phyloP scores from a whole-genome alignment of 495 filamentous ascomycete genomes.

The Tuber indicum region DNA sequence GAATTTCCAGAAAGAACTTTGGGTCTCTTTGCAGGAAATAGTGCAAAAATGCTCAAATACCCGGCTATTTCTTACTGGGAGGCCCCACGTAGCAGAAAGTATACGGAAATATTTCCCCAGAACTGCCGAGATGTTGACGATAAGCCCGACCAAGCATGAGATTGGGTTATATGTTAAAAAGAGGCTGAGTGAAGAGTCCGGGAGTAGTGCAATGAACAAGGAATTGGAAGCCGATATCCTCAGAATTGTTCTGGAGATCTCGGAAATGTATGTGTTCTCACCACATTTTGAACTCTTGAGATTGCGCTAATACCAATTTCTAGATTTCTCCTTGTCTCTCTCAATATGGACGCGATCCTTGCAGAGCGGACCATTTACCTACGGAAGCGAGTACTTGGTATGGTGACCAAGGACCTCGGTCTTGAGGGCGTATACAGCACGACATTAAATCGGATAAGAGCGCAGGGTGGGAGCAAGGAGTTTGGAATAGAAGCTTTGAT shows the following conservation, averaged over 20 bases:
- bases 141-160: background rate
- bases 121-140: background rate
- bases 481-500: background rate
- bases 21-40: background rate
- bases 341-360: background rate
- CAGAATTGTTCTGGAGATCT: background rate
- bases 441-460: background rate
- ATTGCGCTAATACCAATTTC: background rate
- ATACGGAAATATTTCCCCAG: background rate
- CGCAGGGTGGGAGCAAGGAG: background rate
- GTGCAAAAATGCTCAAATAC: background rate
- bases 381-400: background rate
- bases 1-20: background rate
- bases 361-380: background rate
- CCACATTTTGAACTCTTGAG: background rate
- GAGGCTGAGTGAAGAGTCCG: background rate
- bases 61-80: background rate
- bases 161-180: background rate
- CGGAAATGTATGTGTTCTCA: background rate
- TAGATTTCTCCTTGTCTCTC: background rate
- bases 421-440: background rate
- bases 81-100: background rate
- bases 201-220: background rate
- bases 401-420: background rate
- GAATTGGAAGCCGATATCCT: background rate